Base-by-base conservation (phyloP, 768 basidiomycete genomes). In the Hygrophorus pudorinus region DNA sequence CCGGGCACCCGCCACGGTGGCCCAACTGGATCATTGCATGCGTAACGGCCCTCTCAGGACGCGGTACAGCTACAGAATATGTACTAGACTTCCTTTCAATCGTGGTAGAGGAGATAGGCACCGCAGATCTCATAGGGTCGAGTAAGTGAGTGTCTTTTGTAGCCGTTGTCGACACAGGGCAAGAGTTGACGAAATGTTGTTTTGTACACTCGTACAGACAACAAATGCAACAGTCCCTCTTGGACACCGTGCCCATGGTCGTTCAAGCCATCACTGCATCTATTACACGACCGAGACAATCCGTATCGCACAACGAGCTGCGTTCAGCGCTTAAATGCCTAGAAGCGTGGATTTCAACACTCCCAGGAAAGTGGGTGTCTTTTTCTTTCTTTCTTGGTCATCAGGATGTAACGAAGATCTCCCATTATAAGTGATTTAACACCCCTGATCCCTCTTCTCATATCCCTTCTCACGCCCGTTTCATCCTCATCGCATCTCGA, bases 81-180 rank as follows among this genome's bases (percentile, higher is more conserved):
- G 61, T 85, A 11, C 73, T 86, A 33, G 84, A 88, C 49, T 86
- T 87, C 58, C 67, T 92, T 31, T 73, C 79, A 12, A 91, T 93
- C 34, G 85, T 79, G 0, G 86, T 87, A 2, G 88, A 93, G 54
- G 91, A 96, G 56, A 70, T 88, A 5, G 70, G 71, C 16, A 71
- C 74, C 18, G 85, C 87, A 8, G 88, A 90, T 60, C 63, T 94
- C 42, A 57, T 88, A 29, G 79, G 80, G 4, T 53, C 78, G 31
- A 76, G 76, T 67, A 85, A 78, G 87, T 90, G 54, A 61, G 81
- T 70, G 45, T 28, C 40, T 28, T 7, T 17, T 33, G 42, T 28
- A 27, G 20, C 18, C 13, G 35, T 41, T 16, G 27, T 43, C 18
- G 27, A 36, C 33, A 20, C 36, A 32, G 18, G 6, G 30, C 41